phyloP scores from a whole-genome alignment of 768 basidiomycete genomes.

The Strobilomyces dryophilus region DNA sequence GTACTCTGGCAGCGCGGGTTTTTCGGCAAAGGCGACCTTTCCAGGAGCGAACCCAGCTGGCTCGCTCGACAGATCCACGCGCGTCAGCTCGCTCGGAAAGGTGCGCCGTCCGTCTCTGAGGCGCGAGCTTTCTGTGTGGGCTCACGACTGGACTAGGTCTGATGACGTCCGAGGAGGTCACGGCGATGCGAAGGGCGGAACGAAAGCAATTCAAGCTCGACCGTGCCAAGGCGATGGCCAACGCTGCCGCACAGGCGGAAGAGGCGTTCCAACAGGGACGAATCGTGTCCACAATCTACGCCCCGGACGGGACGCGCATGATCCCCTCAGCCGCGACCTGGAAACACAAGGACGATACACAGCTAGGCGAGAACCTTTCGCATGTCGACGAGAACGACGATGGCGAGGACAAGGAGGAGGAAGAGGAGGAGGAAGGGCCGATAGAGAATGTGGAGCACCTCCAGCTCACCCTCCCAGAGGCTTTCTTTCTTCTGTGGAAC shows the following conservation, averaged over 20 bases:
- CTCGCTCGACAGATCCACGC: conserved; percentile 71
- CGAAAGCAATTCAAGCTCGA: conserved; percentile 92
- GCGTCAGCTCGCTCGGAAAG: conserved; percentile 48
- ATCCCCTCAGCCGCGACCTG: conserved; percentile 83
- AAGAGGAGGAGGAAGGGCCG: conserved; percentile 33
- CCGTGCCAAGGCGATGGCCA: conserved; percentile 83
- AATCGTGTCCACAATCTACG: conserved; percentile 55
- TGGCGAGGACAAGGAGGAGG: conserved; percentile 39
- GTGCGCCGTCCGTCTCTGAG: conserved; percentile 32
- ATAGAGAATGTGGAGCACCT: conserved; percentile 83
- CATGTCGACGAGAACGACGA: conserved; percentile 22
- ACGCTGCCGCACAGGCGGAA: conserved; percentile 77
- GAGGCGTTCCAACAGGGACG: conserved; percentile 69
- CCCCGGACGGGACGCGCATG: conserved; percentile 38
- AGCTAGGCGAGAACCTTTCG: conserved; percentile 11
- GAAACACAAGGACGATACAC: conserved; percentile 45
- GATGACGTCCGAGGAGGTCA: conserved; percentile 87
- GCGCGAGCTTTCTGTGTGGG: not conserved
- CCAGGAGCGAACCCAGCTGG: conserved; percentile 95
- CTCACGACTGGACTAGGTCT: not conserved
- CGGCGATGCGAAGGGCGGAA: conserved; percentile 81
- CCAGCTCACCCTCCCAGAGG: conserved; percentile 84
- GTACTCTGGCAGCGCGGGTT: conserved; percentile 88
- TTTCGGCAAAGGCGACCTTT: conserved; percentile 95
- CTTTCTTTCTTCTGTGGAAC: conserved; percentile 84